A percentile compares a stretch with the other conserved stretches of the same genome.
Conservation (phyloP, 2,329 filamentous ascomycete species). For the Raffaelea deltoideospora region DNA sequence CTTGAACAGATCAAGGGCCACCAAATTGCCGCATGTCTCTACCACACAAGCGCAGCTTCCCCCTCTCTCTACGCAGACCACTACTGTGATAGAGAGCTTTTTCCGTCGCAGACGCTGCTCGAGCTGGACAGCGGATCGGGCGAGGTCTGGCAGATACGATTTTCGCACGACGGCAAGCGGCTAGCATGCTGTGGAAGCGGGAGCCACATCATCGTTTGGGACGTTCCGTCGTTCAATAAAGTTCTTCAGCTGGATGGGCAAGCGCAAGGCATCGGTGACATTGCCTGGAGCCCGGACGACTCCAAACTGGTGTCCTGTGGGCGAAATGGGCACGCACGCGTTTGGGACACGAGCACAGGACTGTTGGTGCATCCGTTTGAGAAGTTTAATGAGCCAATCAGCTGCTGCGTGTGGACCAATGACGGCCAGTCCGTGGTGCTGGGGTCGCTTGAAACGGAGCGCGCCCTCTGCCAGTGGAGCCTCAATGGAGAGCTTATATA, state of each 20-base stretch:
- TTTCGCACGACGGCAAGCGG: conserved; percentile 73
- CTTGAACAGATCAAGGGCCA: conserved; percentile 70
- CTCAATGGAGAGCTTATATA: conserved; percentile 44
- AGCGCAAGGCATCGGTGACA: conserved; percentile 55
- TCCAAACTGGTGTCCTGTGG: conserved; percentile 73
- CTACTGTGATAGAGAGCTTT: conserved; percentile 61
- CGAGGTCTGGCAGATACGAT: conserved; percentile 85
- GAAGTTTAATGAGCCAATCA: conserved; percentile 70
- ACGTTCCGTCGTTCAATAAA: conserved; percentile 54
- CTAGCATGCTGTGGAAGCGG: conserved; percentile 73
- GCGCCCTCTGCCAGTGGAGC: conserved; percentile 57
- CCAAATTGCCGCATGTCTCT: conserved; percentile 73
- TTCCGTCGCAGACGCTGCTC: conserved; percentile 56
- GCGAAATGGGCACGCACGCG: conserved; percentile 53
- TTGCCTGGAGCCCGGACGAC: conserved; percentile 89
- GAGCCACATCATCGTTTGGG: conserved; percentile 65
- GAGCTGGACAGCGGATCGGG: conserved; percentile 60
- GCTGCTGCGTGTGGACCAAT: conserved; percentile 75
- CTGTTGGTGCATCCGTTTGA: conserved; percentile 46
- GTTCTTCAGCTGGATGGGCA: conserved; percentile 51
- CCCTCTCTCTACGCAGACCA: conserved; percentile 88
- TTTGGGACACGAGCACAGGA: conserved; percentile 65
- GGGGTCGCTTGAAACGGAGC: conserved; percentile 54
- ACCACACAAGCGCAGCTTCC: conserved; percentile 65
- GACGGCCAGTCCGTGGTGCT: conserved; percentile 67